Base-by-base conservation (phyloP, 108 stramenopile genomes). In the Chaetoceros tenuissimus region DNA sequence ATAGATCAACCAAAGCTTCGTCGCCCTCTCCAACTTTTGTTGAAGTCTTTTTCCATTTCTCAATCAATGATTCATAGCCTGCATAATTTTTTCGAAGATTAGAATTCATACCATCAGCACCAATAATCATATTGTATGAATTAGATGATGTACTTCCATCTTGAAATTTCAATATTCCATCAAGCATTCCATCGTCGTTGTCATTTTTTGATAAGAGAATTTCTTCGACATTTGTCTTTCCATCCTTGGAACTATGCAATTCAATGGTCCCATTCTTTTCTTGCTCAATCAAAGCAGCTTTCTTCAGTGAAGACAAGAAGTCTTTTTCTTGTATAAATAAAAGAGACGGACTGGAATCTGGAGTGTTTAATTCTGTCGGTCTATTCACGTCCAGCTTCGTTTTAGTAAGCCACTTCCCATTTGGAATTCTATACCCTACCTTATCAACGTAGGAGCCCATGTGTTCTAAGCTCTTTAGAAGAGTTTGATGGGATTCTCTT, bases 341-440 rank as follows among this genome's bases (percentile, higher is more conserved):
- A 31, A 92, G 55, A 24, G 69, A 59, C 10, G 75, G 71, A 40
- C 13, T 5, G 13, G 13, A 10, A 40, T 13, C 5, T 10, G 34
- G 34, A 5, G 13, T 13, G 47, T 53, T 55, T 51, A 53, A 53
- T 0, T 66, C 48, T 44, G 59, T 75, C 8, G 73, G 77, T 1
- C 65, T 63, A 51, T 48, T 40, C 5, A 10, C 18, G 16, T 28
- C 49, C 55, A 92, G 67, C 23, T 73, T 72, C 53, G 76, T 77
- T 25, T 77, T 58, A 10, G 83, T 82, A 67, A 92, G 63, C 91
- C 91, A 92, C 30, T 66, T 55, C 2, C 91, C 91, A 25, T 75
- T 53, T 28, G 91, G 91, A 10, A 81, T 82, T 29, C 85, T 71
- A 69, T 88, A 92, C 27, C 91, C 91, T 1, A 88, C 91, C 19